phyloP scores from a whole-genome alignment of 192 early-diverging fungal species.

The Cetraspora pellucida region DNA sequence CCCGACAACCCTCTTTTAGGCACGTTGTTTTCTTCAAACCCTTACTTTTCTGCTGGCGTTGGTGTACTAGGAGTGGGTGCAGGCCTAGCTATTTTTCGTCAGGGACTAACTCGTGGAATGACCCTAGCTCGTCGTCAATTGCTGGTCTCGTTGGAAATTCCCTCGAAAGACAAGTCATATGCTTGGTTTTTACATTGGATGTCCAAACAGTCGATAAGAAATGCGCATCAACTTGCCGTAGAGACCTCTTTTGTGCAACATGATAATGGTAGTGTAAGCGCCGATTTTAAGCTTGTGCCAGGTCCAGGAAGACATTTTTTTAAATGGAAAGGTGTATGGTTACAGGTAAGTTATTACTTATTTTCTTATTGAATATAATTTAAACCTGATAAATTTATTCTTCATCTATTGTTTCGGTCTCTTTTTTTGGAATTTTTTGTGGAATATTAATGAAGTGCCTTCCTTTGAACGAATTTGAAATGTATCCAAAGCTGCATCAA shows the following conservation, averaged over 20 bases:
- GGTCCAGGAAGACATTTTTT: slow-evolving; percentile 92
- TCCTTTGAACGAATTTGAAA: neutral
- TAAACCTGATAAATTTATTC: no score
- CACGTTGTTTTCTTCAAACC: slow-evolving; percentile 63
- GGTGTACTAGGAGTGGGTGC: slow-evolving; percentile 90
- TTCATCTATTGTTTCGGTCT: no score
- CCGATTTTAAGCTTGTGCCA: slow-evolving; percentile 85
- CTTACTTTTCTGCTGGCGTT: slow-evolving; percentile 93
- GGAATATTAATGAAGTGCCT: no score
- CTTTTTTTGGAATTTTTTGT: no score
- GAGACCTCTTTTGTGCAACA: slow-evolving; percentile 86
- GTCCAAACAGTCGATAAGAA: slow-evolving; percentile 55
- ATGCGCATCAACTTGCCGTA: slow-evolving; percentile 77
- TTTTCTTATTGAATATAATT: no score
- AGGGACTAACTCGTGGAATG: slow-evolving; percentile 69
- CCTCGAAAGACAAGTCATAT: slow-evolving; percentile 91
- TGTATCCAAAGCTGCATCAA: neutral
- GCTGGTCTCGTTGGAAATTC: slow-evolving; percentile 91
- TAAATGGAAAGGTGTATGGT: slow-evolving; percentile 76
- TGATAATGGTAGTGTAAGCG: slow-evolving; percentile 86
- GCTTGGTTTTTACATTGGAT: slow-evolving; percentile 96
- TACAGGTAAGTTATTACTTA: slow-evolving; percentile 52
- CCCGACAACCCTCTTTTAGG: no score
- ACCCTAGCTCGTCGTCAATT: slow-evolving; percentile 74
- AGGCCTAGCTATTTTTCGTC: slow-evolving; percentile 74